A percentile compares a stretch with the other conserved stretches of the same genome.
Conservation (phyloP, 1,284 basidiomycete genomes). For the Marasmius fiardii region DNA sequence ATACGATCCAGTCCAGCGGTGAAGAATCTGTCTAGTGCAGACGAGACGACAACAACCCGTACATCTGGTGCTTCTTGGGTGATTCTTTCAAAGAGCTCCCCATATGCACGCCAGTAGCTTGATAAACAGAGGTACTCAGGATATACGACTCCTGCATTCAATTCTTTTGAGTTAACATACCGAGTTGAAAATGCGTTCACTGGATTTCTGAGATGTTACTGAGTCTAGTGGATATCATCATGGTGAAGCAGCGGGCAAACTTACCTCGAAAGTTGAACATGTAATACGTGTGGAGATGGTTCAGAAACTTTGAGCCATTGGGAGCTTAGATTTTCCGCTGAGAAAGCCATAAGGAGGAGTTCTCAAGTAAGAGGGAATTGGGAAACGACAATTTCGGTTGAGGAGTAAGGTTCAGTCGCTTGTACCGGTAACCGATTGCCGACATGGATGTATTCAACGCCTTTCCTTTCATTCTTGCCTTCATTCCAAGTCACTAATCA, state of each 20-base stretch:
- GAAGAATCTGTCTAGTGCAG: slow-evolving; percentile 67
- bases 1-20: slow-evolving; percentile 80
- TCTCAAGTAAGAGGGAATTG: no score
- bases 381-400: no score
- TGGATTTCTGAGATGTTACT: slow-evolving; percentile 44
- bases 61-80: slow-evolving; percentile 51
- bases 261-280: slow-evolving; percentile 55
- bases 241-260: slow-evolving; percentile 11
- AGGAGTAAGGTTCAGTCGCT: no score
- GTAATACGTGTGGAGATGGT: slow-evolving; percentile 47
- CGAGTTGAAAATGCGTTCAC: slow-evolving; percentile 74
- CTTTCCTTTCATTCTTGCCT: no score
- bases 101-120: slow-evolving; percentile 76
- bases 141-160: neutral
- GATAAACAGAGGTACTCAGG: neutral
- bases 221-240: neutral
- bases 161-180: slow-evolving; percentile 27
- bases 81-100: slow-evolving; percentile 57
- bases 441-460: no score
- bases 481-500: no score
- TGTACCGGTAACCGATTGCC: no score
- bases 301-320: slow-evolving; percentile 54
- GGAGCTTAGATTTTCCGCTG: slow-evolving; percentile 13
- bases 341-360: neutral
- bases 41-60: slow-evolving; percentile 71